These are phyloP conservation scores for Oryza glumipatula DNA, from an alignment of 176 grass and related monocot species.

Conservation along the genomic window DNA sequence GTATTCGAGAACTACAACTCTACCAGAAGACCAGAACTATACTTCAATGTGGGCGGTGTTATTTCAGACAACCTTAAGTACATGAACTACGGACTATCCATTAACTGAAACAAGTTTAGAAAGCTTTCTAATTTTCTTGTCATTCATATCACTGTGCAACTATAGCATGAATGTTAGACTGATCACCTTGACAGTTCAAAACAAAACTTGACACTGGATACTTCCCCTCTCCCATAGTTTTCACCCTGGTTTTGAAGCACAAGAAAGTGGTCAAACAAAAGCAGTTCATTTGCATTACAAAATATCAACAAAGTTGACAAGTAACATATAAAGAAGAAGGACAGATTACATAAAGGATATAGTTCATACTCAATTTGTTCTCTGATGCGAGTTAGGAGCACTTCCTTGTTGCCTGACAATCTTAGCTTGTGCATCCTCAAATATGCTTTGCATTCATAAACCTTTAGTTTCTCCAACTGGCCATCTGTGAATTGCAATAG, in stretches of 20 bases:
- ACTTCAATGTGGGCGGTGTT: not conserved
- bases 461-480: conserved; percentile 61
- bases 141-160: not conserved
- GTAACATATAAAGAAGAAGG: no score
- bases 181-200: conserved; percentile 73
- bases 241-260: conserved; percentile 52
- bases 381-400: conserved; percentile 60
- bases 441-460: conserved; percentile 73
- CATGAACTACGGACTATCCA: not conserved
- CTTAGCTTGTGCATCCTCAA: conserved; percentile 66
- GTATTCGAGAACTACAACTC: not conserved
- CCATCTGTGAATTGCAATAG: conserved; percentile 40
- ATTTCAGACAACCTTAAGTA: not conserved
- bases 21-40: not conserved
- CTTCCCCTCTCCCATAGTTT: conserved; percentile 54
- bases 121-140: not conserved
- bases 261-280: conserved; percentile 18
- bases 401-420: conserved; percentile 68
- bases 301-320: not conserved
- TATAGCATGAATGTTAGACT: conserved; percentile 1
- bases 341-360: not conserved
- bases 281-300: not conserved
- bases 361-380: conserved; percentile 59
- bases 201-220: conserved; percentile 64
- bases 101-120: not conserved